Percentiles rank a stretch among this genome's conserved stretches.
Conservation (phyloP, 1,284 basidiomycete species). For the Heterobasidion parviporum region DNA sequence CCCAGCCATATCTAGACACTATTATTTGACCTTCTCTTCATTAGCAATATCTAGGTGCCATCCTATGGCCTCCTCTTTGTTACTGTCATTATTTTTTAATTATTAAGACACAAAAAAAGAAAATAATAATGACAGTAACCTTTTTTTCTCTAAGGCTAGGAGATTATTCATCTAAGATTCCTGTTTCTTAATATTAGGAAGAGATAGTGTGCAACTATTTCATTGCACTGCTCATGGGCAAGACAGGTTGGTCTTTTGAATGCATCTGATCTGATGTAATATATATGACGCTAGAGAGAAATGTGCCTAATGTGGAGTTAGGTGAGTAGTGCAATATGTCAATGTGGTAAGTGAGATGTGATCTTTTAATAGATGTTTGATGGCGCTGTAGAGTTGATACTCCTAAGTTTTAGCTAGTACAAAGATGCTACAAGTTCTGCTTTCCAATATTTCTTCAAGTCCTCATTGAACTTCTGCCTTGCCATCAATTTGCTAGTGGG, state of each 20-base stretch:
- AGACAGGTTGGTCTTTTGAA: not conserved
- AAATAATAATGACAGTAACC: too few species aligned
- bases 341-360: not conserved
- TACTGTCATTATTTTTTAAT: too few species aligned
- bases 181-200: not conserved
- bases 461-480: not conserved
- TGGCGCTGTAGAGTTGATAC: not conserved
- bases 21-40: too few species aligned
- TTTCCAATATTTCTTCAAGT: not conserved
- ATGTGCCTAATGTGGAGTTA: conserved; percentile 1
- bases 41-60: too few species aligned
- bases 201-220: not conserved
- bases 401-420: not conserved
- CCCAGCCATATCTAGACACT: too few species aligned
- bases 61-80: too few species aligned
- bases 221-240: not conserved
- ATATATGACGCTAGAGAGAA: not conserved
- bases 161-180: too few species aligned
- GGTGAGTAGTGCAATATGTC: not conserved
- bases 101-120: too few species aligned
- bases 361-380: not conserved
- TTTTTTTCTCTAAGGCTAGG: too few species aligned
- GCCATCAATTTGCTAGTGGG: not conserved
- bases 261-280: not conserved
- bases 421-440: not conserved